Evolutionary conservation across 768 basidiomycete species (phyloP).

Genomic region (Asterophora lycoperdoides): DNA sequence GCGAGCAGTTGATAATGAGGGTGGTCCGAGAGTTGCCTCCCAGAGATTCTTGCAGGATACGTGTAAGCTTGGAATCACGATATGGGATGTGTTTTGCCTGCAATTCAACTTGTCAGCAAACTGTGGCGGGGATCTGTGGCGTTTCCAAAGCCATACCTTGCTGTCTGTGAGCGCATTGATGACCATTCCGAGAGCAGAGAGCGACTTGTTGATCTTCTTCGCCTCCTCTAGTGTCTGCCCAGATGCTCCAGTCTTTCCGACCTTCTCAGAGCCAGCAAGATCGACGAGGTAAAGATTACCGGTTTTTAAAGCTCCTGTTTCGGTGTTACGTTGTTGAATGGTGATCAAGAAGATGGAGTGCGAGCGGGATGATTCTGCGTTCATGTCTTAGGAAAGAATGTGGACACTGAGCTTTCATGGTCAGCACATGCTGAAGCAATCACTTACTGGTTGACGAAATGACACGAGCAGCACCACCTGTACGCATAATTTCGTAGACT

Average conservation of each 20-base stretch:
- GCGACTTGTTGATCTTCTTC: constrained; percentile 99
- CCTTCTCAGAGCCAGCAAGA: constrained; percentile 97
- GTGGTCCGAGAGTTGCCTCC: constrained; percentile 95
- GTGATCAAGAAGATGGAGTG: constrained; percentile 99
- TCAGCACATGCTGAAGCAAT: not conserved
- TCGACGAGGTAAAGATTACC: constrained; percentile 98
- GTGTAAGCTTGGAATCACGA: constrained; percentile 97
- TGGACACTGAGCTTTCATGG: not conserved
- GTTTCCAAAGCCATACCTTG: constrained; percentile 54
- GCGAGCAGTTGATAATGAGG: constrained; percentile 99
- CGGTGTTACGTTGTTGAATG: constrained; percentile 94
- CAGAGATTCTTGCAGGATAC: constrained; percentile 97
- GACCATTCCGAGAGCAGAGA: constrained; percentile 98
- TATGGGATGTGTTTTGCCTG: constrained; percentile 97
- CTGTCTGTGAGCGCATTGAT: constrained; percentile 97
- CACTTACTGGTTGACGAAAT: constrained; percentile 90
- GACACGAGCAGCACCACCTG: constrained; percentile 86
- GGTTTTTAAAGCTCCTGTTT: constrained; percentile 92
- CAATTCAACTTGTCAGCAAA: constrained; percentile 2
- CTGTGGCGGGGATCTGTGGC: not conserved
- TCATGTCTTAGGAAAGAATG: constrained; percentile 78
- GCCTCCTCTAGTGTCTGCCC: constrained; percentile 99
- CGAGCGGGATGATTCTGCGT: constrained; percentile 97
- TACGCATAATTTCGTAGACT: constrained; percentile 99
- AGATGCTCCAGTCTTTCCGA: constrained; percentile 98